A percentile compares a stretch with the other conserved stretches of the same genome.
phyloP scores from a whole-genome alignment of 2,329 filamentous ascomycete species.

The Talaromyces sp. region DNA sequence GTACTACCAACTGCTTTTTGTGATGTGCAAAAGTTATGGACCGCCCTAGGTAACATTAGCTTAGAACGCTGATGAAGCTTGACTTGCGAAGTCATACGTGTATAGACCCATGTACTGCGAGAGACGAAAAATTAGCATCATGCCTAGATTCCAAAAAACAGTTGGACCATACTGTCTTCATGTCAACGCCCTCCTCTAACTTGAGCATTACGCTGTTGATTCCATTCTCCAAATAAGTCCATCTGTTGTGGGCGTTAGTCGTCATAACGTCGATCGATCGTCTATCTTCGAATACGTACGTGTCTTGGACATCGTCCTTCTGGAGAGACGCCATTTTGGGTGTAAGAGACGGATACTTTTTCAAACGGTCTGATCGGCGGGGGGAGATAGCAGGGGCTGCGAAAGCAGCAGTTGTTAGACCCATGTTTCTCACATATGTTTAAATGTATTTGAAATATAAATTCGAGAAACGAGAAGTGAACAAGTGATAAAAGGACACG shows the following conservation, averaged over 20 bases:
- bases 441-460: background rate
- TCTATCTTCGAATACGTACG: conserved; percentile 46
- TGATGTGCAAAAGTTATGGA: conserved; percentile 98
- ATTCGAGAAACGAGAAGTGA: background rate
- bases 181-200: conserved; percentile 86
- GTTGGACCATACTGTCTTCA: conserved; percentile 65
- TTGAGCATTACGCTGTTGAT: conserved; percentile 93
- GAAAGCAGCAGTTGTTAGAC: conserved; percentile 14
- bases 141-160: background rate
- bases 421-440: conserved; percentile 6
- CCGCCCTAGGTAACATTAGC: conserved; percentile 56
- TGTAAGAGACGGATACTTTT: conserved; percentile 26
- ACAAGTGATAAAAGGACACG: too few relatives aligned
- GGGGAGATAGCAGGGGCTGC: conserved; percentile 14
- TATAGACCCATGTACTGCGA: conserved; percentile 89
- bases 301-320: conserved; percentile 59
- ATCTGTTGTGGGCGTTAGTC: conserved; percentile 52
- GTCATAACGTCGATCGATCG: background rate
- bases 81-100: conserved; percentile 56
- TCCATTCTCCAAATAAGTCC: conserved; percentile 82
- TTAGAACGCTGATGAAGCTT: conserved; percentile 20
- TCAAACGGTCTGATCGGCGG: conserved; percentile 17
- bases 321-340: conserved; percentile 42
- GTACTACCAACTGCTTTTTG: conserved; percentile 78
- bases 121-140: conserved; percentile 20